Evolutionary conservation across 2,329 filamentous ascomycete species (phyloP), one percentile per base, ranked within the genome.

Genomic region (Stagonosporopsis chrysanthemi): DNA sequence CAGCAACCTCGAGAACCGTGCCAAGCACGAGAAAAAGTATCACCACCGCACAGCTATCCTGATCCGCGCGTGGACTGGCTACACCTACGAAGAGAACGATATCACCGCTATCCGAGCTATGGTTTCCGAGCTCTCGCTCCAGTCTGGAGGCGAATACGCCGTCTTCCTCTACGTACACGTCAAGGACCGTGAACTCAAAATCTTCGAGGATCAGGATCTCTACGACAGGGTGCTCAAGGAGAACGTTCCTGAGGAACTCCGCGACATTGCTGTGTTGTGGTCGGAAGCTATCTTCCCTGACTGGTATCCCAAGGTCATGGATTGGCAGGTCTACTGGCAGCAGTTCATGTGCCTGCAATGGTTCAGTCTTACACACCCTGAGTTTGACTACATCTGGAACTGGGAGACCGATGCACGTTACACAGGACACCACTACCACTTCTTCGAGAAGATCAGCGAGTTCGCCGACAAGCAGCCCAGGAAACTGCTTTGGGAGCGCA

Each of bases 331-430:
- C 8, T 81, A 81, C 66, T 82, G 79, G 78, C 76, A 79, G 28
- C 88, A 91, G 67, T 91, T 88, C 81, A 82, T 91, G 64, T 88
- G 89, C 6, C 82, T 92, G 2, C 90, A 92, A 71, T 88, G 88
- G 76, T 92, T 93, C 70, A 86, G 86, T 56, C 83, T 89, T 67
- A 88, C 89, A 46, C 88, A 92, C 67, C 90, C 90, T 0, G 87
- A 94, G 67, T 95, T 90, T 63, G 89, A 93, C 65, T 92, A 85
- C 67, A 83, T 92, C 65, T 82, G 91, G 90, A 93, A 94, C 73
- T 93, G 90, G 90, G 91, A 95, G 72, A 90, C 92, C 77, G 90
- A 95, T 70, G 87, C 89, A 29, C 84, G 91, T 44, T 89, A 90
- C 69, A 91, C 88, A 0, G 91, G 91, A 8, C 90, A 95, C 62